phyloP scores from a whole-genome alignment of 495 filamentous ascomycete species.

The Symbiotaphrina buchneri region DNA sequence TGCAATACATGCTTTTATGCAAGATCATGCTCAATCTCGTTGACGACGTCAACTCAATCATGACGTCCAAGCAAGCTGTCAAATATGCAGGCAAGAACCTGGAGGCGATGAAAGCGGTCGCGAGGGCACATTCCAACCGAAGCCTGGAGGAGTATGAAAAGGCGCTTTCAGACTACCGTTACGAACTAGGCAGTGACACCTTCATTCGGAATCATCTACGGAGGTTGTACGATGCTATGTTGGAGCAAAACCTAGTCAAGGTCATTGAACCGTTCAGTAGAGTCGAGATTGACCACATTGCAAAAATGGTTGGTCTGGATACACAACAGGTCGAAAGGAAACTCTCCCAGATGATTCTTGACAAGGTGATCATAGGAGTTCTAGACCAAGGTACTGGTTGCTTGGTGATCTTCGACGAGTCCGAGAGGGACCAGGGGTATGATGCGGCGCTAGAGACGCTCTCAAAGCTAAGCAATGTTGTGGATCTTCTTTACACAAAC shows the following conservation, averaged over 20 bases:
- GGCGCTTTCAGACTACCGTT: conserved; percentile 68
- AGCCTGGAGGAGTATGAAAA: conserved; percentile 92
- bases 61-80: conserved; percentile 83
- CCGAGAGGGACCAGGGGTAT: conserved; percentile 76
- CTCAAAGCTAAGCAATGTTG: conserved; percentile 91
- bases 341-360: conserved; percentile 95
- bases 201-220: conserved; percentile 93
- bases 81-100: conserved; percentile 87
- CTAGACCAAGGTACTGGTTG: conserved; percentile 95
- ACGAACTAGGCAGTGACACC: conserved; percentile 73
- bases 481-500: conserved; percentile 92
- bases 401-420: conserved; percentile 91
- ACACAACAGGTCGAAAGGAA: conserved; percentile 95
- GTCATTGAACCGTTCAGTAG: conserved; percentile 96
- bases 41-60: conserved; percentile 82
- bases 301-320: conserved; percentile 89
- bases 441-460: conserved; percentile 88
- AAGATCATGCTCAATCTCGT: conserved; percentile 98
- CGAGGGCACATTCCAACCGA: conserved; percentile 81
- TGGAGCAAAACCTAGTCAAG: conserved; percentile 97
- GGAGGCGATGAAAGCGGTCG: conserved; percentile 97
- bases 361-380: conserved; percentile 95
- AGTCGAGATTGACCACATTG: conserved; percentile 90
- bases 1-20: conserved; percentile 99
- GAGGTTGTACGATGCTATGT: conserved; percentile 88